Percentiles rank a stretch among this genome's conserved stretches.
Conservation (phyloP, 108 stramenopile genomes). For the Nitzschia inconspicua region DNA sequence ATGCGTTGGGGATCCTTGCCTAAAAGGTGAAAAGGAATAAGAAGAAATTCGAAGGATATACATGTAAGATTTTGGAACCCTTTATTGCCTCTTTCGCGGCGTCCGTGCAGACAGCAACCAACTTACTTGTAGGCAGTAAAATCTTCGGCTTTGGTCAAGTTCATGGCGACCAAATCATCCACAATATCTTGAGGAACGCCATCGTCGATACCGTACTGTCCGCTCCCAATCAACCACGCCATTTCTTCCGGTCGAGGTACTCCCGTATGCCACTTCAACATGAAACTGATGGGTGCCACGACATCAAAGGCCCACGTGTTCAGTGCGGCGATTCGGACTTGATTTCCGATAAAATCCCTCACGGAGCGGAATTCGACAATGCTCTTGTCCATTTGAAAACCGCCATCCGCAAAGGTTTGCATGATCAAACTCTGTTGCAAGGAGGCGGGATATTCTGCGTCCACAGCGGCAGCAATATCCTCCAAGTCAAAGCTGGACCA, state of each 20-base stretch:
- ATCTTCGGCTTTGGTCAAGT: conserved; percentile 3
- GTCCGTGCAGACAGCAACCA: no score
- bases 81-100: no score
- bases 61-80: no score
- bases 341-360: conserved; percentile 13
- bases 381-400: background rate
- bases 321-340: conserved; percentile 19
- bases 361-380: conserved; percentile 1
- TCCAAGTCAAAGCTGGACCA: conserved; percentile 16
- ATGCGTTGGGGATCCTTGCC: conserved; percentile 30
- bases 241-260: conserved; percentile 40
- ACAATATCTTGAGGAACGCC: conserved; percentile 20
- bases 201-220: conserved; percentile 9
- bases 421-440: conserved; percentile 5
- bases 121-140: conserved; percentile 36
- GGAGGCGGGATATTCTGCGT: conserved; percentile 23
- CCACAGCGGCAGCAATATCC: conserved; percentile 25
- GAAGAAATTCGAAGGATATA: no score
- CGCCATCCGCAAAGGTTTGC: background rate
- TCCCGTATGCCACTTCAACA: conserved; percentile 29
- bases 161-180: background rate
- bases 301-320: conserved; percentile 22
- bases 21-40: no score
- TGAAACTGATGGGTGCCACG: conserved; percentile 34
- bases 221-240: conserved; percentile 17